phyloP scores from a whole-genome alignment of 495 filamentous ascomycete genomes.

The Achaetomiella virescens region DNA sequence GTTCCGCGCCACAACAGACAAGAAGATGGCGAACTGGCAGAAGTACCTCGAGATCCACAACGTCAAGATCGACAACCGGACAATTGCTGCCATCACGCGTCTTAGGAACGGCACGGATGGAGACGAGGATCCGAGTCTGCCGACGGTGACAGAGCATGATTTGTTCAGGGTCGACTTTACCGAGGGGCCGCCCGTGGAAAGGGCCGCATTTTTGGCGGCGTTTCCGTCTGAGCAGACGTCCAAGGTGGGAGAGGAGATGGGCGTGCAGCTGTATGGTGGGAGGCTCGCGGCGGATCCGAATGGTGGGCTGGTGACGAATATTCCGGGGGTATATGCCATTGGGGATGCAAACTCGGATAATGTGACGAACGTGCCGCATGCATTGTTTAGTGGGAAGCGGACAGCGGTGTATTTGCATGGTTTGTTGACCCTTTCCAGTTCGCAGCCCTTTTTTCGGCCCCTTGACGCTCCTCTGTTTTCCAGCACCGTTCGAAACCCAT shows the following conservation, averaged over 20 bases:
- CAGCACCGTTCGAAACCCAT: too few species aligned
- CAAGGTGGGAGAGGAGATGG: slow-evolving; percentile 32
- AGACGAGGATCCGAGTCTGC: slow-evolving; percentile 33
- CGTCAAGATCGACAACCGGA: slow-evolving; percentile 49
- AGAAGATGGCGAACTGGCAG: slow-evolving; percentile 31
- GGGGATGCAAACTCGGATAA: slow-evolving; percentile 54
- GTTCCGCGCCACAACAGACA: slow-evolving; percentile 32
- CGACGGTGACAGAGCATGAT: slow-evolving; percentile 37
- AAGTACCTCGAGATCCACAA: slow-evolving; percentile 42
- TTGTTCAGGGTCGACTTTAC: slow-evolving; percentile 50
- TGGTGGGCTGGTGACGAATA: slow-evolving; percentile 39
- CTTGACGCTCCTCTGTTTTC: background rate
- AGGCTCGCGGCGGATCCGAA: slow-evolving; percentile 40
- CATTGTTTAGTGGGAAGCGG: slow-evolving; percentile 52
- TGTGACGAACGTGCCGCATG: slow-evolving; percentile 54
- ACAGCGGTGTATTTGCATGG: slow-evolving; percentile 52
- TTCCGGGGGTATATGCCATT: slow-evolving; percentile 48
- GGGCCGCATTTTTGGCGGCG: slow-evolving; percentile 46
- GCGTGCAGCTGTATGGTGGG: slow-evolving; percentile 37
- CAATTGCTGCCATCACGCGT: slow-evolving; percentile 42
- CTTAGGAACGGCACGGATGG: slow-evolving; percentile 37
- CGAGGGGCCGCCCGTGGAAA: slow-evolving; percentile 38
- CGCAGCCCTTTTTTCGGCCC: background rate
- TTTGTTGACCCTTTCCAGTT: slow-evolving; percentile 25
- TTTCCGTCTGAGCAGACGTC: slow-evolving; percentile 43